Conservation (phyloP, 768 basidiomycete species). For the Boletellus ananas region DNA sequence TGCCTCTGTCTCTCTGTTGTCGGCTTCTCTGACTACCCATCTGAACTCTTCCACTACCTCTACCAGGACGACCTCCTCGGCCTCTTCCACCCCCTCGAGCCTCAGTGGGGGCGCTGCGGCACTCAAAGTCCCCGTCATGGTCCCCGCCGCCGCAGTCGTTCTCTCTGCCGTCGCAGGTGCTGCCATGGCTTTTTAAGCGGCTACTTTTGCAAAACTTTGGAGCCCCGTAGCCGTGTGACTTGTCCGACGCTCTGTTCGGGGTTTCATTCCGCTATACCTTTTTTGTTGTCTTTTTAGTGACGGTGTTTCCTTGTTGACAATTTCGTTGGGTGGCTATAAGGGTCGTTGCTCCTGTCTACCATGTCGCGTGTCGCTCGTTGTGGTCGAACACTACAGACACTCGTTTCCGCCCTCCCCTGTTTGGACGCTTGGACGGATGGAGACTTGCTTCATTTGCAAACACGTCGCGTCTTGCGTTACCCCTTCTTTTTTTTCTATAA, state of each 20-base stretch:
- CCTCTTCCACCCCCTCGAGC: slow-evolving; percentile 21
- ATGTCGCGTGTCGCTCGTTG: slow-evolving; percentile 3
- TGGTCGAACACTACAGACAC: slow-evolving; percentile 7
- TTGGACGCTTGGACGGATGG: slow-evolving; percentile 17
- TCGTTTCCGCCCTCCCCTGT: neutral
- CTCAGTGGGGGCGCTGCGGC: slow-evolving; percentile 30
- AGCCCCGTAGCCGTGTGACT: neutral
- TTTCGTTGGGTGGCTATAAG: slow-evolving; percentile 12
- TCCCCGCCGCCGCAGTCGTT: slow-evolving; percentile 34
- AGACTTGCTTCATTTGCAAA: no score
- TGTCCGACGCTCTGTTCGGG: neutral
- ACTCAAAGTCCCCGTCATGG: slow-evolving; percentile 31
- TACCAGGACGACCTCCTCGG: slow-evolving; percentile 5
- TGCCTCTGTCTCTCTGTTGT: neutral
- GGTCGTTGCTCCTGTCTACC: neutral
- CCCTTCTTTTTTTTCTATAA: no score
- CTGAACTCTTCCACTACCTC: slow-evolving; percentile 2
- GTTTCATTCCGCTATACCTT: slow-evolving; percentile 15
- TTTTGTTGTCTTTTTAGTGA: neutral
- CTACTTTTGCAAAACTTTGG: slow-evolving; percentile 7
- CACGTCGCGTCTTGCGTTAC: no score
- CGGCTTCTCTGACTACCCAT: neutral
- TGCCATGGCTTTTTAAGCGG: slow-evolving; percentile 41
- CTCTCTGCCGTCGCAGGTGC: slow-evolving; percentile 51
- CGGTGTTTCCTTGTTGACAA: neutral